Percentiles rank a stretch among this genome's conserved stretches.
phyloP scores from a whole-genome alignment of 2,329 filamentous ascomycete species.

The Claviceps cyperi region DNA sequence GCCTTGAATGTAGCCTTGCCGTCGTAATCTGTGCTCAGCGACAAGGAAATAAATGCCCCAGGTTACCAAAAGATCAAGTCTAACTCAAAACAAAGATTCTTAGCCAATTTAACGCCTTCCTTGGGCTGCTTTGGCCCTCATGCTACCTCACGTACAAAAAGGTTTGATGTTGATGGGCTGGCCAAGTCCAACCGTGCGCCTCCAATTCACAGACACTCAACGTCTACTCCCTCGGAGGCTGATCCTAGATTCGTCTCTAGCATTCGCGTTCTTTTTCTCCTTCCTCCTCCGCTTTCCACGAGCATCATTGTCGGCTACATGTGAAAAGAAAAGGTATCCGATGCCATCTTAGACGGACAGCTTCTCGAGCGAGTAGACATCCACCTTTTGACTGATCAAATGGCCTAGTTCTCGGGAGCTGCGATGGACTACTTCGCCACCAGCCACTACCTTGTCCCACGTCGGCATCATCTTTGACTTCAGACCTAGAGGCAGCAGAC shows the following conservation, averaged over 20 bases:
- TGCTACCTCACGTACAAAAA: not conserved
- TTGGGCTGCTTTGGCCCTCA: not conserved
- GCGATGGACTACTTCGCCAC: slow-evolving; percentile 56
- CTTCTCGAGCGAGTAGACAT: slow-evolving; percentile 70
- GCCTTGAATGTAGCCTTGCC: too few species aligned
- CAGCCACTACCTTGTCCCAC: slow-evolving; percentile 45
- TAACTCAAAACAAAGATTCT: not conserved
- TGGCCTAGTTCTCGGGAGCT: slow-evolving; percentile 61
- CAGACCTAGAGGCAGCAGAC: slow-evolving; percentile 57
- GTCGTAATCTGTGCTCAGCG: too few species aligned
- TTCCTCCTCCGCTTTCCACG: not conserved
- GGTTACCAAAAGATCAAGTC: too few species aligned
- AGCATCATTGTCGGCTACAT: not conserved
- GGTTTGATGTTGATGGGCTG: not conserved
- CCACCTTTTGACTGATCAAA: slow-evolving; percentile 64
- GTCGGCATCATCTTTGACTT: slow-evolving; percentile 41
- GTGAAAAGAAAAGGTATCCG: not conserved
- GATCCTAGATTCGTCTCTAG: not conserved
- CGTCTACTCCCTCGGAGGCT: not conserved
- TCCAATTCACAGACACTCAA: not conserved
- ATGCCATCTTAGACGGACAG: slow-evolving; percentile 43
- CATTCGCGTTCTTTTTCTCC: not conserved
- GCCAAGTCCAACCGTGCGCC: not conserved
- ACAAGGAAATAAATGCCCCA: too few species aligned
- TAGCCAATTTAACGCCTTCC: not conserved